Percentiles rank a stretch among this genome's conserved stretches.
These are phyloP conservation scores for Apiotrichum akiyoshidainum DNA, from an alignment of 1,284 basidiomycete species.

Conservation along the genomic window DNA sequence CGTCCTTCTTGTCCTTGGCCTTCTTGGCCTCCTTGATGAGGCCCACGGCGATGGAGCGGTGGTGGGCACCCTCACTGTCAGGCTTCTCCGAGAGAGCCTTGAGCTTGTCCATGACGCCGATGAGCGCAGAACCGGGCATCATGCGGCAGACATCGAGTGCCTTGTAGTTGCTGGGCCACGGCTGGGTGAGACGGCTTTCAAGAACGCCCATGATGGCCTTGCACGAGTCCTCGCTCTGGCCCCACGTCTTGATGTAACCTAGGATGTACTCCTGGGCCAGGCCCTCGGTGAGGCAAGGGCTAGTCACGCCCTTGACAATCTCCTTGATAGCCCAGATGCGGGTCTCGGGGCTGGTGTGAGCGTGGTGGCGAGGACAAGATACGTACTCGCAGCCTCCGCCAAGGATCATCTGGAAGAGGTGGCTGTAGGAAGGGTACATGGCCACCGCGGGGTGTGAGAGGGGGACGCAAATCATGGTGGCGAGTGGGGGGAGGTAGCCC, in stretches of 20 bases:
- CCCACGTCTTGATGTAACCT: constrained; percentile 4
- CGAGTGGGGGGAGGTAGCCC: too few species aligned
- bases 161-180: constrained; percentile 47
- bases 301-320: constrained; percentile 1
- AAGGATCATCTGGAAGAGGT: constrained; percentile 11
- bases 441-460: neutral
- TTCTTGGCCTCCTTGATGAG: constrained; percentile 27
- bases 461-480: constrained; percentile 3
- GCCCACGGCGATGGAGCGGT: constrained; percentile 25
- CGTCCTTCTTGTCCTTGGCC: constrained; percentile 21
- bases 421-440: constrained; percentile 9
- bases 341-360: neutral
- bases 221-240: constrained; percentile 22
- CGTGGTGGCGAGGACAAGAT: neutral
- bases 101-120: constrained; percentile 28
- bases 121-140: constrained; percentile 27
- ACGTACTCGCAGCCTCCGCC: constrained; percentile 1
- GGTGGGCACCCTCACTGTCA: constrained; percentile 26
- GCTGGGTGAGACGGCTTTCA: constrained; percentile 35
- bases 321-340: constrained; percentile 5
- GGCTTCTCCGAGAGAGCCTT: constrained; percentile 24
- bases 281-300: neutral
- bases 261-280: neutral
- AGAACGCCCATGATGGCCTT: constrained; percentile 40
- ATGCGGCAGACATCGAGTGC: constrained; percentile 33